These are phyloP conservation scores for Penicillium arizonense DNA, from an alignment of 495 filamentous ascomycete species.

Conservation along the genomic window DNA sequence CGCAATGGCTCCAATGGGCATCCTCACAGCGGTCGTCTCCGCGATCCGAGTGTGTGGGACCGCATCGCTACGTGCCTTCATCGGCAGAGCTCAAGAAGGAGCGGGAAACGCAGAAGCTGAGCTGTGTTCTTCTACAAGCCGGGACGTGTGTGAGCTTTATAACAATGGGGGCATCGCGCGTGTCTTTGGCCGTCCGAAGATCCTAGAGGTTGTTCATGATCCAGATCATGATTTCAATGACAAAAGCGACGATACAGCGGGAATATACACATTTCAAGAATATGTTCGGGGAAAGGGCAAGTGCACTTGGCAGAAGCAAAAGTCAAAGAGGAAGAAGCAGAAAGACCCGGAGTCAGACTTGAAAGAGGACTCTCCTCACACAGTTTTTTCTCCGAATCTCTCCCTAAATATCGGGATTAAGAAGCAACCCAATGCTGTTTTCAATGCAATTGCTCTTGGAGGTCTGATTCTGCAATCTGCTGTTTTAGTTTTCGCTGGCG, in stretches of 20 bases:
- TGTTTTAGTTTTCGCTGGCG: background rate
- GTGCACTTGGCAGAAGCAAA: background rate
- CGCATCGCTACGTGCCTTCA: background rate
- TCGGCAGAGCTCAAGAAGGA: slow-evolving; percentile 2
- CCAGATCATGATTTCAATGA: background rate
- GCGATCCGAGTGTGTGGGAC: background rate
- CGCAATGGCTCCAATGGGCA: background rate
- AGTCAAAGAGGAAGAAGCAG: background rate
- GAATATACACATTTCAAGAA: background rate
- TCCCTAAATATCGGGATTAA: slow-evolving; percentile 1
- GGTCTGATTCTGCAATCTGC: background rate
- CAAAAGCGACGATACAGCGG: background rate
- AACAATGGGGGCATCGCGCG: background rate
- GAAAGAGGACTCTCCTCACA: background rate
- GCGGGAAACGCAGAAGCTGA: background rate
- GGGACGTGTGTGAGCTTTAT: background rate
- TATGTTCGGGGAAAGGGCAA: background rate
- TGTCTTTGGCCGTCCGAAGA: background rate
- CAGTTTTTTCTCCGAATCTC: background rate
- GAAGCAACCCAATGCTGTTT: background rate
- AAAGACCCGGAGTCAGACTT: background rate
- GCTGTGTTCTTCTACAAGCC: background rate
- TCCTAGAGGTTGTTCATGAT: background rate
- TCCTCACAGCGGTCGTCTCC: background rate
- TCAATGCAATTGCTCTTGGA: background rate